Conservation (phyloP, 169 alveolate species). For the Plasmodium fragile region DNA sequence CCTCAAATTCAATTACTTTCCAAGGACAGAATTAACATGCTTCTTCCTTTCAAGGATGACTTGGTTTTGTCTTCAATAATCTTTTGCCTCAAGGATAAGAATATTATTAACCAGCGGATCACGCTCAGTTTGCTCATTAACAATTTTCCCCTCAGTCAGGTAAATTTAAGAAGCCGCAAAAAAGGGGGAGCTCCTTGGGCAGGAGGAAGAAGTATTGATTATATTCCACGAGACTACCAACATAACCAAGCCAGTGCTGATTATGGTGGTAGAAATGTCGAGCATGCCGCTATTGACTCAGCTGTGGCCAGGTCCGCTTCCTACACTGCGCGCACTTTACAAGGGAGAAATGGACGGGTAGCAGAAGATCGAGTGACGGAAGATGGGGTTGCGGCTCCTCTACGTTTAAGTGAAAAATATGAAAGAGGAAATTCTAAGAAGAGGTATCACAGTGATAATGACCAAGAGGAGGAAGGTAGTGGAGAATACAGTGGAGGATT, state of each 20-base stretch:
- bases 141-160: conserved; percentile 83
- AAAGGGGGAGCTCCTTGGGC: conserved; percentile 5
- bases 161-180: conserved; percentile 37
- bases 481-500: not conserved
- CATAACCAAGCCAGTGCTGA: not conserved
- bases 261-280: not conserved
- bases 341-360: not conserved
- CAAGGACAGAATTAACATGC: conserved; percentile 78
- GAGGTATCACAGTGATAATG: not conserved
- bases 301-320: not conserved
- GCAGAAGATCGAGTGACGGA: not conserved
- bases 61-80: conserved; percentile 86
- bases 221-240: not conserved
- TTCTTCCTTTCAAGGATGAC: conserved; percentile 85
- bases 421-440: not conserved
- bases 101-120: conserved; percentile 81
- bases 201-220: not conserved
- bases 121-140: conserved; percentile 84
- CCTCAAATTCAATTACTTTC: conserved; percentile 81
- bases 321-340: not conserved
- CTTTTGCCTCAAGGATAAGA: conserved; percentile 86
- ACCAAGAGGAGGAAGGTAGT: not conserved
- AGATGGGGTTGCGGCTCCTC: not conserved
- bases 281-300: not conserved
- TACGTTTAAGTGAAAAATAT: not conserved